phyloP scores from a whole-genome alignment of 108 stramenopile genomes.

The Fistulifera pelliculosa region DNA sequence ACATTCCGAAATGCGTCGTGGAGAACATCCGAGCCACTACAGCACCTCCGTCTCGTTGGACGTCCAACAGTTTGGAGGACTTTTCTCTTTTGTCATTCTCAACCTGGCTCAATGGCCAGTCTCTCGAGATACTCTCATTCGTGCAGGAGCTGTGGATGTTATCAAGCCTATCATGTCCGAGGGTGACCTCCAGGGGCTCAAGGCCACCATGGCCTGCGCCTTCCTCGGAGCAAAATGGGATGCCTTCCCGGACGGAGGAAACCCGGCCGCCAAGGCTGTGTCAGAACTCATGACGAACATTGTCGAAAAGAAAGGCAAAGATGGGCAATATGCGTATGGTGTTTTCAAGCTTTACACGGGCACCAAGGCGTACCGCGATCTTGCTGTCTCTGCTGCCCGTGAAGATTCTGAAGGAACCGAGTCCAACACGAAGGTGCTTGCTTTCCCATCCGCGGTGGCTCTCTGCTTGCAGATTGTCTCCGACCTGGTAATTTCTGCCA shows the following conservation, averaged over 20 bases:
- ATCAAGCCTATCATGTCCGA: slow-evolving; percentile 87
- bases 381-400: slow-evolving; percentile 50
- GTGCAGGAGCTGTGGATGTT: slow-evolving; percentile 82
- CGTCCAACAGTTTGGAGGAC: slow-evolving; percentile 84
- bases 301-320: slow-evolving; percentile 86
- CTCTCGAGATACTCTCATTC: slow-evolving; percentile 66
- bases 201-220: slow-evolving; percentile 89
- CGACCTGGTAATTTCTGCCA: slow-evolving; percentile 80
- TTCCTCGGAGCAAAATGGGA: slow-evolving; percentile 73
- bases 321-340: slow-evolving; percentile 87
- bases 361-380: slow-evolving; percentile 81
- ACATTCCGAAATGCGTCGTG: slow-evolving; percentile 82
- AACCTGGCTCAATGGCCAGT: slow-evolving; percentile 84
- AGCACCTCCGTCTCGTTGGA: slow-evolving; percentile 82
- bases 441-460: slow-evolving; percentile 74
- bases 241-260: slow-evolving; percentile 80
- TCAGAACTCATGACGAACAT: slow-evolving; percentile 89
- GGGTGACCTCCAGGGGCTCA: slow-evolving; percentile 84
- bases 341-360: slow-evolving; percentile 91
- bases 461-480: slow-evolving; percentile 81
- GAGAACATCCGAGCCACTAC: slow-evolving; percentile 75
- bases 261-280: slow-evolving; percentile 73
- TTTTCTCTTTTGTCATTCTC: slow-evolving; percentile 83
- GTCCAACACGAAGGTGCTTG: slow-evolving; percentile 73
- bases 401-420: slow-evolving; percentile 44